phyloP scores from a whole-genome alignment of 2,329 filamentous ascomycete genomes.

The Fonsecaea nubica region DNA sequence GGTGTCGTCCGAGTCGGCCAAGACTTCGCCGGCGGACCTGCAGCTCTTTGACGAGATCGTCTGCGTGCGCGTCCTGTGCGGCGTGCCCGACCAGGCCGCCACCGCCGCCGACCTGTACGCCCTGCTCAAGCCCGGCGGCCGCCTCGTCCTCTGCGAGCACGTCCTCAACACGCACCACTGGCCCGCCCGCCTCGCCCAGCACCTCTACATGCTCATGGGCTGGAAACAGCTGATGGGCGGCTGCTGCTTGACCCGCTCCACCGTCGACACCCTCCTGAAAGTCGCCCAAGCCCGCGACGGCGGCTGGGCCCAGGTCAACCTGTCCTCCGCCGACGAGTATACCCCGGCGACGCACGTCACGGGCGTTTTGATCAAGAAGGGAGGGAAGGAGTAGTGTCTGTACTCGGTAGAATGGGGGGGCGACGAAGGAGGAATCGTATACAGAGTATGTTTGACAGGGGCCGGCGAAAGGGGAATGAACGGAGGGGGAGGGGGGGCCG shows the following conservation, averaged over 20 bases:
- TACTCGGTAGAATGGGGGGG: too few relatives aligned
- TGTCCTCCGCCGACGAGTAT: slow-evolving; percentile 11
- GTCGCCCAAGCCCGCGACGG: slow-evolving; percentile 26
- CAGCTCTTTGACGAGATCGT: slow-evolving; percentile 61
- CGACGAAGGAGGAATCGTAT: too few relatives aligned
- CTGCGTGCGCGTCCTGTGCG: slow-evolving; percentile 61
- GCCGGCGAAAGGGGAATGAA: too few relatives aligned
- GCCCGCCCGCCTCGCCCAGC: slow-evolving; percentile 54
- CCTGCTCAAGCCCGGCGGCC: slow-evolving; percentile 61
- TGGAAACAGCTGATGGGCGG: slow-evolving; percentile 61
- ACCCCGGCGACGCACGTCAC: slow-evolving; percentile 14
- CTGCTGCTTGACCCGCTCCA: slow-evolving; percentile 51
- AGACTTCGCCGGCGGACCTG: slow-evolving; percentile 42
- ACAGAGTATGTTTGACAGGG: too few relatives aligned
- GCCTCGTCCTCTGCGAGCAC: slow-evolving; percentile 63
- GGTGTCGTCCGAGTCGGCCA: slow-evolving; percentile 29
- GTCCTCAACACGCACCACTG: slow-evolving; percentile 58
- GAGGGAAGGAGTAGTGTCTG: not conserved
- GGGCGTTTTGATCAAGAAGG: slow-evolving; percentile 28
- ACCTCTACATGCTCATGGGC: slow-evolving; percentile 52
- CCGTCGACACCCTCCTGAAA: slow-evolving; percentile 19
- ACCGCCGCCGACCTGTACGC: slow-evolving; percentile 56
- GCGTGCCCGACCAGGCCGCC: slow-evolving; percentile 56
- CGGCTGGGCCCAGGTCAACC: slow-evolving; percentile 23
- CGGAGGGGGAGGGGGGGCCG: too few relatives aligned